Evolutionary conservation across 2,329 filamentous ascomycete genomes (phyloP).

Genomic region (Fusarium devonianum): DNA sequence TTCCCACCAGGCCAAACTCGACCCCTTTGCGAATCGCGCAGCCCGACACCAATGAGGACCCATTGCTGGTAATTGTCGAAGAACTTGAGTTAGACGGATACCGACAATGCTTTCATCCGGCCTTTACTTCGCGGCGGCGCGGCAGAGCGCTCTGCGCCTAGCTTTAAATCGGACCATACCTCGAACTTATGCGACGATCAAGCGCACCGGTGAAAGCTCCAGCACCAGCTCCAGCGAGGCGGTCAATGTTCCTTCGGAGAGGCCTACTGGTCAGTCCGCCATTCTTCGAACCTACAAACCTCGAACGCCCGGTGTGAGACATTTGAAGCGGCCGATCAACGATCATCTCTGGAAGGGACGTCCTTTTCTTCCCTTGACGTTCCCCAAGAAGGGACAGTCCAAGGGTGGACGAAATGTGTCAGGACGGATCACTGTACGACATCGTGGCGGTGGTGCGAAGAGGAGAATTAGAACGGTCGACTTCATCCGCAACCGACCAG

Average conservation of each 20-base stretch:
- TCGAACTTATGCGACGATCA: constrained; percentile 45
- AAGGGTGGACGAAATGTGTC: constrained; percentile 93
- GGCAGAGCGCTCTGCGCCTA: constrained; percentile 42
- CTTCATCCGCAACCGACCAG: constrained; percentile 79
- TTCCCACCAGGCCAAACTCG: constrained; percentile 22
- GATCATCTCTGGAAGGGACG: constrained; percentile 97
- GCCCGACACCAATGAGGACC: constrained; percentile 26
- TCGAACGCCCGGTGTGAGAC: constrained; percentile 88
- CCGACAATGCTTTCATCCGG: constrained; percentile 44
- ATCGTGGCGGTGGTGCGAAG: constrained; percentile 92
- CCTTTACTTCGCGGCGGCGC: constrained; percentile 41
- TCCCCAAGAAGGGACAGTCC: constrained; percentile 88
- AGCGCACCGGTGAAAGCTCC: constrained; percentile 24
- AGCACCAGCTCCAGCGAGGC: constrained; percentile 33
- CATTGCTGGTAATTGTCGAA: constrained; percentile 2
- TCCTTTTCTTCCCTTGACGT: constrained; percentile 82
- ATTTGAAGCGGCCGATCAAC: constrained; percentile 91
- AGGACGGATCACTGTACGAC: constrained; percentile 85
- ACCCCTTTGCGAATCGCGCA: constrained; percentile 13
- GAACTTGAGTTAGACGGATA: neutral
- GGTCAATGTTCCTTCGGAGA: constrained; percentile 32
- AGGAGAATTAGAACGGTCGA: constrained; percentile 91
- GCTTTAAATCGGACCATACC: constrained; percentile 38
- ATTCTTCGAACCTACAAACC: constrained; percentile 88
- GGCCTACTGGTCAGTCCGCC: constrained; percentile 46